Percentiles rank a stretch among this genome's conserved stretches.
Evolutionary conservation across 768 basidiomycete species (phyloP).

Genomic region (Mycena galopus): DNA sequence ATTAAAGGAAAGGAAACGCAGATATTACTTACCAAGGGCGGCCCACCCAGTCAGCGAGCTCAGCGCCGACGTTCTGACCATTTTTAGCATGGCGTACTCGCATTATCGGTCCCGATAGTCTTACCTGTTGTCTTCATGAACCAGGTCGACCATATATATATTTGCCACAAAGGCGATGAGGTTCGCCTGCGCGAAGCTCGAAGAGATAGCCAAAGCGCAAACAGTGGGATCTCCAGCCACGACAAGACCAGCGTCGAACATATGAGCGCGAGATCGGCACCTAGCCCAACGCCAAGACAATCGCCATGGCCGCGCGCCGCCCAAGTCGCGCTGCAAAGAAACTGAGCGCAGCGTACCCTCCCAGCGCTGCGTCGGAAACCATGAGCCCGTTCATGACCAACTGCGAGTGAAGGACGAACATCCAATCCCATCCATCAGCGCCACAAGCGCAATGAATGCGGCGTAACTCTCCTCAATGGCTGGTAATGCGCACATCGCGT

Average conservation of each 20-base stretch:
- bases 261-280: constrained; percentile 14
- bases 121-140: constrained; percentile 43
- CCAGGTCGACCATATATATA: constrained; percentile 46
- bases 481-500: constrained; percentile 37
- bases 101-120: neutral
- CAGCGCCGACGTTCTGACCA: constrained; percentile 41
- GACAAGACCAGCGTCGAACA: constrained; percentile 6
- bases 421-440: constrained; percentile 34
- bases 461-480: constrained; percentile 41
- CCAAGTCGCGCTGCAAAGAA: constrained; percentile 43
- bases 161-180: constrained; percentile 39
- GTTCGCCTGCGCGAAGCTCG: constrained; percentile 25
- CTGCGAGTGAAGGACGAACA: constrained; percentile 32
- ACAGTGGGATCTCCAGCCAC: constrained; percentile 23
- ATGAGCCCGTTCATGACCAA: neutral
- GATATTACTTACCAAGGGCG: constrained; percentile 37
- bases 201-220: constrained; percentile 38
- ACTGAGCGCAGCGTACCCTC: constrained; percentile 39
- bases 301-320: constrained; percentile 40
- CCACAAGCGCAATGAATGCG: constrained; percentile 34
- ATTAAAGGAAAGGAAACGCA: neutral
- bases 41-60: constrained; percentile 47
- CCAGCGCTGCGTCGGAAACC: constrained; percentile 38
- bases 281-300: constrained; percentile 5
- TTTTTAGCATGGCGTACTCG: neutral